Evolutionary conservation across 345 rosid genomes (phyloP).

Genomic region (Camelina hispida): DNA sequence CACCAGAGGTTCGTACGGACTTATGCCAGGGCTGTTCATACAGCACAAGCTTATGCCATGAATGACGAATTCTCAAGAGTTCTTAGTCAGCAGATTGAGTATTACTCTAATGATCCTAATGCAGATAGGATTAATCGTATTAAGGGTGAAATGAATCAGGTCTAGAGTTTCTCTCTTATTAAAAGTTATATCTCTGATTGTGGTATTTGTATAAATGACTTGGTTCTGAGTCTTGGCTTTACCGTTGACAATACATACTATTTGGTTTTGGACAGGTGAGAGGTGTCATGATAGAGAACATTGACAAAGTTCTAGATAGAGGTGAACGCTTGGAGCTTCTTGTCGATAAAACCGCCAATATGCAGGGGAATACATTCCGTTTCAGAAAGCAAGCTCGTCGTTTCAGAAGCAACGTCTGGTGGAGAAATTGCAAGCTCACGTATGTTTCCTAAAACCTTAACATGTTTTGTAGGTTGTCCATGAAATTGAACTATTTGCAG

Average conservation of each 20-base stretch:
- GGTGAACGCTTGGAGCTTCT: slow-evolving; percentile 92
- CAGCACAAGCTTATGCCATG: slow-evolving; percentile 96
- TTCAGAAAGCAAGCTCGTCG: slow-evolving; percentile 94
- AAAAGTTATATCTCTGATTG: background rate
- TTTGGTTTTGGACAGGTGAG: slow-evolving; percentile 56
- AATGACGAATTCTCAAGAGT: slow-evolving; percentile 97
- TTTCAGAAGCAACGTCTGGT: slow-evolving; percentile 84
- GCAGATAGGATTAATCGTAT: slow-evolving; percentile 88
- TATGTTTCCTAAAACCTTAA: slow-evolving; percentile 34
- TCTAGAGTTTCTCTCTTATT: slow-evolving; percentile 37
- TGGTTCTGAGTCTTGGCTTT: background rate
- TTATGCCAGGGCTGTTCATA: slow-evolving; percentile 77
- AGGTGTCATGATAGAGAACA: slow-evolving; percentile 92
- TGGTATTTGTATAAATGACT: slow-evolving; percentile 49
- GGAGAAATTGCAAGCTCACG: slow-evolving; percentile 95
- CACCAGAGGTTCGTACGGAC: slow-evolving; percentile 94
- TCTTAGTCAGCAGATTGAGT: slow-evolving; percentile 96
- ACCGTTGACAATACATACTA: background rate
- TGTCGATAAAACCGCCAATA: slow-evolving; percentile 90
- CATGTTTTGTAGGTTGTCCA: background rate
- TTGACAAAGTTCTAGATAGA: slow-evolving; percentile 91
- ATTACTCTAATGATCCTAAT: slow-evolving; percentile 89
- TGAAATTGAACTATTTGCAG: background rate
- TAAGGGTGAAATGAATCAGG: slow-evolving; percentile 92
- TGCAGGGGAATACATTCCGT: slow-evolving; percentile 93